phyloP scores from a whole-genome alignment of 352 stramenopile species.

The Pythium apleroticum region DNA sequence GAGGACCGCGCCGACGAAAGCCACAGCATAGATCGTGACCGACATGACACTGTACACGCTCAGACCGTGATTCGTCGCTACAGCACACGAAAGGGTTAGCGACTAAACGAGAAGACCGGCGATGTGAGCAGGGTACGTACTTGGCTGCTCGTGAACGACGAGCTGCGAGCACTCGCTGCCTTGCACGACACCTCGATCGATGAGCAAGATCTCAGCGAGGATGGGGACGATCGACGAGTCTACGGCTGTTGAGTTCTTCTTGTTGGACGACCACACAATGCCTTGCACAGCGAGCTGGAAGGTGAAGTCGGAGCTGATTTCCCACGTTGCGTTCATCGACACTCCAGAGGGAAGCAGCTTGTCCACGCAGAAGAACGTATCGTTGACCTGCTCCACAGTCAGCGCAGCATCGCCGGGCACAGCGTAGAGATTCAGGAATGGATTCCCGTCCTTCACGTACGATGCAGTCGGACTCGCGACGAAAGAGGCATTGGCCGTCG shows the following conservation, averaged over 20 bases:
- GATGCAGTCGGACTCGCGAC: constrained; percentile 33
- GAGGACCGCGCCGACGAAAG: constrained; percentile 67
- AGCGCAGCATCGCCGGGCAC: constrained; percentile 53
- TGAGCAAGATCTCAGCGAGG: constrained; percentile 62
- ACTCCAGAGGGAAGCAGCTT: constrained; percentile 65
- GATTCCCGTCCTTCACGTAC: constrained; percentile 78
- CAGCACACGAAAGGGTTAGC: not conserved
- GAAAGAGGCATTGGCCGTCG: constrained; percentile 56
- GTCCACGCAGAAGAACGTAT: constrained; percentile 75
- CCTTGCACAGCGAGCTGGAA: constrained; percentile 76
- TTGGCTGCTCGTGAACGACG: constrained; percentile 57
- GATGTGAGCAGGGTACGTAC: constrained; percentile 32
- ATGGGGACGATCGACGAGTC: constrained; percentile 31
- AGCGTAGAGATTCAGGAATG: constrained; percentile 69
- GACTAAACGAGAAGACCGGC: too few relatives aligned
- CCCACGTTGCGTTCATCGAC: constrained; percentile 58
- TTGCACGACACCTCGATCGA: constrained; percentile 49
- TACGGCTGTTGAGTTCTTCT: constrained; percentile 23
- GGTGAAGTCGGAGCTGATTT: constrained; percentile 63
- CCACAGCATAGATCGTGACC: constrained; percentile 78
- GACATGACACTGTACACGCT: constrained; percentile 90
- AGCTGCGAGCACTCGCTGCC: constrained; percentile 72
- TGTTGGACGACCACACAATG: constrained; percentile 39
- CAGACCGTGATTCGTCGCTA: constrained; percentile 35
- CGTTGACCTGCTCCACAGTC: constrained; percentile 49